Evolutionary conservation across 2,329 filamentous ascomycete genomes (phyloP), one percentile per base, ranked within the genome.

Genomic region (Phyllosticta ampelicida): DNA sequence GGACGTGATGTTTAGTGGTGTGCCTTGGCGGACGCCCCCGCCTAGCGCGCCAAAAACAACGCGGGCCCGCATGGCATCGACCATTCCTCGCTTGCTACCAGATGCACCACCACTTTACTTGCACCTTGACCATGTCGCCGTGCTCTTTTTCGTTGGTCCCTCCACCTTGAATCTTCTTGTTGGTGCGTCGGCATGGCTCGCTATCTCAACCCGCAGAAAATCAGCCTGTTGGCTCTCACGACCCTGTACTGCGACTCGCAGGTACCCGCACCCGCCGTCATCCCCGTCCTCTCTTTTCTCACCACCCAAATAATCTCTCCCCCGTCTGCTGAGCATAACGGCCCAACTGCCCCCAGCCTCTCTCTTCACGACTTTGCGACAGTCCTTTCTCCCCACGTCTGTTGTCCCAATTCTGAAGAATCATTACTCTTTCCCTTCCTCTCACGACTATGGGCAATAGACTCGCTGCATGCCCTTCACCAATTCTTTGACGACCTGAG

Each of bases 151-250:
- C 36, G 13, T 44, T 44, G 5, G 3, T 16, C 36, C n/a, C 3
- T 2, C 8, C 13, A n/a, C 36, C 36, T 3, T 44, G 8, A 44
- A 1, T 26, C 23, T 26, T 26, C 23, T 26, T 26, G 23, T 26
- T 8, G 23, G 13, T 9, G 18, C 50, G 23, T 44, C 36, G 19
- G 51, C 55, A 95, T 92, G 86, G 81, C 86, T 65, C 86, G 87
- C 59, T 95, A 87, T 71, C 80, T 97, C 51, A 95, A 89, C n/a
- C 89, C 92, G 11, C 86, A 89, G 64, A 95, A 94, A 70, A 82
- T 97, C 64, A 86, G 87, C 67, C 79, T 96, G 21, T 80, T 97
- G 58, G 83, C 84, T 57, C 81, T 99, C 56, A 81, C 94, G 55
- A 83, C 90, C 65, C 79, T 96, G 56, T 97, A 99, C 72, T 83